These are phyloP conservation scores for Juglanconis sp. DNA, from an alignment of 2,329 filamentous ascomycete genomes.

Conservation along the genomic window DNA sequence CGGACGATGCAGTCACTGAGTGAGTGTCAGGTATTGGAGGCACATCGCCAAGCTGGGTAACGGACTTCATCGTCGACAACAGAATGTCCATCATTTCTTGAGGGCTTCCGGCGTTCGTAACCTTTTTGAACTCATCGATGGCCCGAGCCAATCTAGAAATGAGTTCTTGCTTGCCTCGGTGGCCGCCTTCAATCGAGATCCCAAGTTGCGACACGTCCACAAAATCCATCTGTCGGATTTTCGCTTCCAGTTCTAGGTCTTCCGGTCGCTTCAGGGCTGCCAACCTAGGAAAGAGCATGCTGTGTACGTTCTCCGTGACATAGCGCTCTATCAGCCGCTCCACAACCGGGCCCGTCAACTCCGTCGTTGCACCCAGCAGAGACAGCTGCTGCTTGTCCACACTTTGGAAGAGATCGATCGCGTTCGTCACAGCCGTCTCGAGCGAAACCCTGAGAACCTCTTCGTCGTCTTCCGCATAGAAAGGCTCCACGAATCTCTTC, in stretches of 20 bases:
- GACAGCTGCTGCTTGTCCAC: constrained; percentile 96
- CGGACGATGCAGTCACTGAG: constrained; percentile 34
- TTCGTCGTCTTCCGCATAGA: constrained; percentile 85
- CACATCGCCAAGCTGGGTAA: constrained; percentile 63
- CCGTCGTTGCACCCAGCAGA: constrained; percentile 84
- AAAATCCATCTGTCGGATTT: constrained; percentile 88
- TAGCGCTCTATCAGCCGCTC: constrained; percentile 95
- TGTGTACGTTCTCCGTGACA: constrained; percentile 87
- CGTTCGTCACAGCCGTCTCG: constrained; percentile 87
- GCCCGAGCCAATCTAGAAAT: constrained; percentile 72
- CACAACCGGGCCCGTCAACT: constrained; percentile 85
- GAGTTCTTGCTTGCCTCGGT: constrained; percentile 76
- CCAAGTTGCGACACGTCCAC: constrained; percentile 95
- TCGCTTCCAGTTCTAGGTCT: constrained; percentile 82
- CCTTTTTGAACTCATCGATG: constrained; percentile 85
- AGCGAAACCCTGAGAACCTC: constrained; percentile 83
- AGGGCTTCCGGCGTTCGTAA: constrained; percentile 72
- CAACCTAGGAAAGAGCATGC: constrained; percentile 80
- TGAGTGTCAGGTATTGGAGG: constrained; percentile 35
- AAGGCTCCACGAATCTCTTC: constrained; percentile 49
- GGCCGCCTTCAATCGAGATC: constrained; percentile 77
- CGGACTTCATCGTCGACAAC: constrained; percentile 75
- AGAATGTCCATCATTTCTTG: constrained; percentile 86
- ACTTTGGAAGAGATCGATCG: constrained; percentile 91
- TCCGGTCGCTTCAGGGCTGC: constrained; percentile 75